Conservation (phyloP, 139 green algal species). For the Tetraselmis striata region DNA sequence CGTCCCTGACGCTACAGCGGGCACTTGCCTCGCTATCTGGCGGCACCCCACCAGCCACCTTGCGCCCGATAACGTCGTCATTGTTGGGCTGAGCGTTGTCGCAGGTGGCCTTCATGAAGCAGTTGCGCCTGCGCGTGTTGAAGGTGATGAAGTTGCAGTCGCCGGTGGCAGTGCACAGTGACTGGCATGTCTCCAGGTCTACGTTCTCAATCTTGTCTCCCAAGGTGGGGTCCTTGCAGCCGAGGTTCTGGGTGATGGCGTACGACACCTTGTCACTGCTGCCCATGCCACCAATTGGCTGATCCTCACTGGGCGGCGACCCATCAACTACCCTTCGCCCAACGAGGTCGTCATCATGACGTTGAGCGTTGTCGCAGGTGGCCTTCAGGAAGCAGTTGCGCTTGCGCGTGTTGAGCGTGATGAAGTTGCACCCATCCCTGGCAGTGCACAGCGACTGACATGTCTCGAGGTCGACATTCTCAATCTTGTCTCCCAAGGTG, state of each 20-base stretch:
- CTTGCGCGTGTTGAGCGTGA: neutral
- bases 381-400: neutral
- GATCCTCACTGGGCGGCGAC: too few relatives aligned
- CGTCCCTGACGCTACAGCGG: too few relatives aligned
- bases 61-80: too few relatives aligned
- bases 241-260: neutral
- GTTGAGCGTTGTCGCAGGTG: too few relatives aligned
- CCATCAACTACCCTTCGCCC: too few relatives aligned
- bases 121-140: neutral
- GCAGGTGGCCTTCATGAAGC: too few relatives aligned
- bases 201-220: neutral
- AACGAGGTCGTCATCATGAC: too few relatives aligned
- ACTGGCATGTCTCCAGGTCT: neutral
- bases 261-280: neutral
- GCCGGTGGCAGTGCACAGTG: neutral
- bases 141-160: neutral
- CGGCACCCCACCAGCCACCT: too few relatives aligned
- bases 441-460: neutral
- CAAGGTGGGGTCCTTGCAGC: neutral
- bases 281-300: too few relatives aligned
- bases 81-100: too few relatives aligned
- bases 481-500: neutral
- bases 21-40: too few relatives aligned
- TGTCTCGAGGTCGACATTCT: neutral
- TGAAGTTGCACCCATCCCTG: neutral